Base-by-base conservation (phyloP, 2,329 filamentous ascomycete genomes). In the Fonsecaea multimorphosa region DNA sequence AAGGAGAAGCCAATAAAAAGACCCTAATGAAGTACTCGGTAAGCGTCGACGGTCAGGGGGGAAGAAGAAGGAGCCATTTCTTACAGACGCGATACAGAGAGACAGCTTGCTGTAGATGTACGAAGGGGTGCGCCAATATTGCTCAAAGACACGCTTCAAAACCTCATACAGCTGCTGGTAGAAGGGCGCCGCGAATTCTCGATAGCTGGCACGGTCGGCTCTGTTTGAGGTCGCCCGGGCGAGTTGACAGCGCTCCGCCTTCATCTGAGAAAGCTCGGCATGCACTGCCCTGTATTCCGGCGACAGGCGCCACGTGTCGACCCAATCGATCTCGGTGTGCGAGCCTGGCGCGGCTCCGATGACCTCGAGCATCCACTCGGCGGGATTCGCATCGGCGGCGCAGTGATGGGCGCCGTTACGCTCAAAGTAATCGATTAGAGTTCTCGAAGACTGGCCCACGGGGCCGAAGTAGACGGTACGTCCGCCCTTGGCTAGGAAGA, bases 1-100 rank as follows among this genome's bases (percentile, higher is more conserved):
- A 96, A 93, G 67, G 90, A 89, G 78, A 94, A 93, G 55, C 92
- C 92, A 73, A 96, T 91, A 77, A 94, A 96, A 12, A 96, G 83
- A 3, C 89, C 82, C 64, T 67, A 36, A 14, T 9, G 12, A 34
- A 38, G 49, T 9, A 38, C 31, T 11, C 32, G 11, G n/a, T 54
- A 1, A 44, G 40, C 6, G 29, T 46, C 19, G n/a, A 16, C 49
- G 22, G 24, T 11, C 16, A 19, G 40, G 8, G 36, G 29, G 29
- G 40, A 7, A 34, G 36, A 29, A 14, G 12, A 11, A 22, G 14
- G 16, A 12, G 29, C 3, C 29, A 31, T 31, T 40, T 3, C 68
- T 66, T 29, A 65, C 66, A 16, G 84, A 84, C 16, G 88, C 78
- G 27, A 85, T 79, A 74, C 89, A 92, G 19, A 96, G 87, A 1